Evolutionary conservation across 768 basidiomycete genomes (phyloP).

Genomic region (Daedalea quercina): DNA sequence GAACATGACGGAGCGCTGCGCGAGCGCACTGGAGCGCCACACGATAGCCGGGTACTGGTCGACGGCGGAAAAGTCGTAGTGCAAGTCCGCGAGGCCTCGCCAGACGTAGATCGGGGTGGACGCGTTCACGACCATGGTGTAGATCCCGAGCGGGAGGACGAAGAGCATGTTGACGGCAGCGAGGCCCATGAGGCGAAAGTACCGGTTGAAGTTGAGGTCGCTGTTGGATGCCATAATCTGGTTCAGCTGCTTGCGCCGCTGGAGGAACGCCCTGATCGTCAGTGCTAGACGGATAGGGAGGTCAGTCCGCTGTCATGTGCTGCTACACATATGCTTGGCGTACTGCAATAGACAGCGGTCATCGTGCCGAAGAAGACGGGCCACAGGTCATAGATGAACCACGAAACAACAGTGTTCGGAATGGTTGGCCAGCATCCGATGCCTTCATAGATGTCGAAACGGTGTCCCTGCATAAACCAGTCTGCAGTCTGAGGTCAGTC

Average conservation of each 20-base stretch:
- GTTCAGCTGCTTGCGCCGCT: constrained; percentile 18
- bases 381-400: constrained; percentile 24
- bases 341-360: constrained; percentile 27
- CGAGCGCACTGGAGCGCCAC: constrained; percentile 29
- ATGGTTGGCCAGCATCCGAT: constrained; percentile 44
- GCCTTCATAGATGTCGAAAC: constrained; percentile 55
- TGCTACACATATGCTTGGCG: background rate
- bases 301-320: background rate
- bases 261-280: constrained; percentile 22
- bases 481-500: constrained; percentile 32
- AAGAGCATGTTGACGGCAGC: constrained; percentile 23
- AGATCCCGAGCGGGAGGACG: constrained; percentile 26
- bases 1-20: background rate
- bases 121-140: constrained; percentile 23
- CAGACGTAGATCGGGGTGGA: constrained; percentile 29
- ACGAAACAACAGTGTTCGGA: constrained; percentile 32
- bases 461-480: constrained; percentile 49
- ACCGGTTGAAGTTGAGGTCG: constrained; percentile 37
- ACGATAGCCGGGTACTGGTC: constrained; percentile 26
- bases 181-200: constrained; percentile 35
- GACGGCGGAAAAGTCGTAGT: constrained; percentile 40
- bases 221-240: constrained; percentile 18
- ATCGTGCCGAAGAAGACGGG: constrained; percentile 19
- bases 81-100: constrained; percentile 44
- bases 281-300: constrained; percentile 9